These are phyloP conservation scores for Beauveria medogensis DNA, from an alignment of 2,329 filamentous ascomycete species.

Conservation along the genomic window DNA sequence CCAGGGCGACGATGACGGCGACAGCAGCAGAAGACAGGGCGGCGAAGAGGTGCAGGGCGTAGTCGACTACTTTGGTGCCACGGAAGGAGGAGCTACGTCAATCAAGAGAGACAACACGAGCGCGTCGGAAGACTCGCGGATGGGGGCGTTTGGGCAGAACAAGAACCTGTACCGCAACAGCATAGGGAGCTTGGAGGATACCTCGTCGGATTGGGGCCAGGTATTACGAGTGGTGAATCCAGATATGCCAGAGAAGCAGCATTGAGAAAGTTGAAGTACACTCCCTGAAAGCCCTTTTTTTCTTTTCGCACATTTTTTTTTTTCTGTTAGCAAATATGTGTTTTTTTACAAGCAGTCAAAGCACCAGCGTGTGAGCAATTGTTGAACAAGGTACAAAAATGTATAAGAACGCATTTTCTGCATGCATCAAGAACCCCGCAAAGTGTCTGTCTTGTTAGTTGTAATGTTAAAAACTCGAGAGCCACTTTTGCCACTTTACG, in stretches of 20 bases:
- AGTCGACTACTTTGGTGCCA: not conserved
- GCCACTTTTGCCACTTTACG: no score
- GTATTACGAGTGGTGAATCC: conserved; percentile 4
- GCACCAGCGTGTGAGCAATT: no score
- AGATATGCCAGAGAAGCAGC: not conserved
- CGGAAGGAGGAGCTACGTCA: not conserved
- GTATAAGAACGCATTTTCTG: no score
- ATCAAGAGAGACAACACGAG: conserved; percentile 2
- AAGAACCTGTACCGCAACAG: not conserved
- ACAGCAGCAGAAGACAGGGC: not conserved
- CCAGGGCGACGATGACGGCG: not conserved
- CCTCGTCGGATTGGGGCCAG: not conserved
- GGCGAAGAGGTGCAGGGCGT: not conserved
- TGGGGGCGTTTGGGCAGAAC: conserved; percentile 4
- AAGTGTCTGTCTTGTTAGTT: no score
- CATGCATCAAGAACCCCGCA: no score
- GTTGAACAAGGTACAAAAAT: no score
- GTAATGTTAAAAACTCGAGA: no score
- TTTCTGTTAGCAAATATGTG: no score
- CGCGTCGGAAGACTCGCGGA: conserved; percentile 6
- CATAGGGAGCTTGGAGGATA: conserved; percentile 1
- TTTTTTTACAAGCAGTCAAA: no score
- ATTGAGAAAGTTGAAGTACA: not conserved
- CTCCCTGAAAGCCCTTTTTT: not conserved
- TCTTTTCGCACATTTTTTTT: no score